A percentile compares a stretch with the other conserved stretches of the same genome.
Conservation (phyloP, 2,329 filamentous ascomycete species). For the Pseudopyricularia cyperi region DNA sequence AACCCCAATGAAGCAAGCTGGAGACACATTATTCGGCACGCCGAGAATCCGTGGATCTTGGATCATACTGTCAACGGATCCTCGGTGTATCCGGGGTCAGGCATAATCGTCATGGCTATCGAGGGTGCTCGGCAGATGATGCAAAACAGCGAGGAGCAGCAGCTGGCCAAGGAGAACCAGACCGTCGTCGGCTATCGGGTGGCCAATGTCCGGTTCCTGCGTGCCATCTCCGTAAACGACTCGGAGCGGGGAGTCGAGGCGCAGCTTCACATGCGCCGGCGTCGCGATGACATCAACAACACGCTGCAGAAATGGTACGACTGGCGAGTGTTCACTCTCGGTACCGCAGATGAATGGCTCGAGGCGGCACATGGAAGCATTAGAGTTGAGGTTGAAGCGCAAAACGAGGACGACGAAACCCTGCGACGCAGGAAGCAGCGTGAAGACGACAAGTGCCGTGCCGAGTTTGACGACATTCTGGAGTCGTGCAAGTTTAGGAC, state of each 20-base stretch:
- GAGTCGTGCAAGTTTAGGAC: background rate
- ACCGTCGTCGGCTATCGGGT: slow-evolving; percentile 4
- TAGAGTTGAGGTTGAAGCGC: slow-evolving; percentile 1
- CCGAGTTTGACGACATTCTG: background rate
- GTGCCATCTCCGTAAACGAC: background rate
- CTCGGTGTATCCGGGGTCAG: slow-evolving; percentile 5
- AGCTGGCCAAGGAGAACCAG: slow-evolving; percentile 13
- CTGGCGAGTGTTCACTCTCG: slow-evolving; percentile 6
- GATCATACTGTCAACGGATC: slow-evolving; percentile 13
- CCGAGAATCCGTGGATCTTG: slow-evolving; percentile 16
- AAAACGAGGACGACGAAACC: background rate
- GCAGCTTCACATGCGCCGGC: slow-evolving; percentile 5
- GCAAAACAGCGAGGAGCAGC: too few species aligned
- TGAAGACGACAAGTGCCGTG: background rate
- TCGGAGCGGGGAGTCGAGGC: slow-evolving; percentile 2
- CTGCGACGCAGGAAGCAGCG: background rate
- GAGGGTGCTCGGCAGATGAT: background rate
- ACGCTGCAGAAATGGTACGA: slow-evolving; percentile 4
- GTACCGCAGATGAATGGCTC: slow-evolving; percentile 4
- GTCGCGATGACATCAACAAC: background rate
- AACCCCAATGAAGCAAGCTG: background rate
- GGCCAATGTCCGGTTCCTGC: slow-evolving; percentile 5
- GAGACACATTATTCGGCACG: slow-evolving; percentile 14
- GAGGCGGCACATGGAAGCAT: slow-evolving; percentile 7
- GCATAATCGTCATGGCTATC: slow-evolving; percentile 3